Percentiles rank a stretch among this genome's conserved stretches.
Evolutionary conservation across 306 rosid species (phyloP).

Genomic region (Mucuna pruriens): DNA sequence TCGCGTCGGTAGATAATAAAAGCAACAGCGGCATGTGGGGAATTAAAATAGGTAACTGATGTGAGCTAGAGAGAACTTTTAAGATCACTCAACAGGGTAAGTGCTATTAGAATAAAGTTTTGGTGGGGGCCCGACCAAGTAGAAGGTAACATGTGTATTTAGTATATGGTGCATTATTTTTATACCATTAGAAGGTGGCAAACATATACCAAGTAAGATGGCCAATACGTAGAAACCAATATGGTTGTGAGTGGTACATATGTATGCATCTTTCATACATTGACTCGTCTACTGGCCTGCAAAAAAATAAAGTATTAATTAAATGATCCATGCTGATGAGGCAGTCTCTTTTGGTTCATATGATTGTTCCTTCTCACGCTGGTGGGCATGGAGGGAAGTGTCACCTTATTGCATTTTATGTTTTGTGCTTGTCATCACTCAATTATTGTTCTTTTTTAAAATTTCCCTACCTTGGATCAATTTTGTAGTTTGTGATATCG

Average conservation of each 20-base stretch:
- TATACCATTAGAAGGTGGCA: slow-evolving; percentile 26
- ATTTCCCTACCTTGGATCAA: background rate
- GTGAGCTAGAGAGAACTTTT: slow-evolving; percentile 40
- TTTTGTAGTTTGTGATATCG: background rate
- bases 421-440: slow-evolving; percentile 42
- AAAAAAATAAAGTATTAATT: slow-evolving; percentile 42
- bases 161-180: slow-evolving; percentile 30
- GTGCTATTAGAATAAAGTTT: slow-evolving; percentile 34
- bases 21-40: slow-evolving; percentile 43
- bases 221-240: slow-evolving; percentile 49
- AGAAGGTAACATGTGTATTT: slow-evolving; percentile 26
- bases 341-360: slow-evolving; percentile 42
- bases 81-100: slow-evolving; percentile 20
- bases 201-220: slow-evolving; percentile 22
- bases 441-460: slow-evolving; percentile 15
- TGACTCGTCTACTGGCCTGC: slow-evolving; percentile 44
- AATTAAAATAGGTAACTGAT: slow-evolving; percentile 41
- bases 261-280: slow-evolving; percentile 39
- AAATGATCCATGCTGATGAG: slow-evolving; percentile 47
- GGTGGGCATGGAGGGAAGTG: slow-evolving; percentile 32
- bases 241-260: slow-evolving; percentile 45
- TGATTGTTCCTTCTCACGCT: slow-evolving; percentile 40
- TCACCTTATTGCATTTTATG: slow-evolving; percentile 28
- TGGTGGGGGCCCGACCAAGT: slow-evolving; percentile 26
- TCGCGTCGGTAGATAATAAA: slow-evolving; percentile 42